Base-by-base conservation (phyloP, 805 yeast species). In the Cyberlindnera maritima region DNA sequence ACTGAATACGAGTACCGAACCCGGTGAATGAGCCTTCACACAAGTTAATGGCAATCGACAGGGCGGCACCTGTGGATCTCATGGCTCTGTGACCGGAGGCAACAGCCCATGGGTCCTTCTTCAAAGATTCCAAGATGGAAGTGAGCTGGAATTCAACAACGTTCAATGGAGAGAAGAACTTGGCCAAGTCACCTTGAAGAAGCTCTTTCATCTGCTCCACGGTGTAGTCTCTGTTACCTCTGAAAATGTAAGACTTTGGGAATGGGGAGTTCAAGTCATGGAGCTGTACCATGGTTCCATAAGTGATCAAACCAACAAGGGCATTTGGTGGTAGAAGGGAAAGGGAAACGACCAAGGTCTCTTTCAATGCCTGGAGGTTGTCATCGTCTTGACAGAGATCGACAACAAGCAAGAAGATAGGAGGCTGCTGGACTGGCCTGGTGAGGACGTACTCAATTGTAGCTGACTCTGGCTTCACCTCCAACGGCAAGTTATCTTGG, bases 41-140 rank as follows among this genome's bases (percentile, higher is more conserved):
- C 46, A 94, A 65, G 57, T 86, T 78, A 23, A 90, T 75, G 10
- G 97, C 96, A 55, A 94, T 82, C 54, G 86, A 80, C 58, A 91
- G 67, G 5, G 99, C 98, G 25, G 95, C 83, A 49, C 99, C 99
- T 3, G 97, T 88, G 49, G 92, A 86, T 71, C 99, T 80, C 45
- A 88, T 70, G 9, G 98, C 87, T 65, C 99, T 81, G 61, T 82
- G 82, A 43, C 87, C 88, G 41, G 85, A 79, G 39, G 86, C 85
- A 32, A 87, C 86, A 29, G 92, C 80, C 99, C 99, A 94, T 49
- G 91, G 87, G 62, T 88, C 96, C 25, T 75, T 76, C 49, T 81
- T 73, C 63, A 94, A 75, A 50, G 81, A 80, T 68, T 90, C 96
- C 57, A 94, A 75, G 46, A 88, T 76, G 52, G 79, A 81, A 25